Base-by-base conservation (phyloP, 2,329 filamentous ascomycete species). In the Phaeosphaeriaceae sp. region DNA sequence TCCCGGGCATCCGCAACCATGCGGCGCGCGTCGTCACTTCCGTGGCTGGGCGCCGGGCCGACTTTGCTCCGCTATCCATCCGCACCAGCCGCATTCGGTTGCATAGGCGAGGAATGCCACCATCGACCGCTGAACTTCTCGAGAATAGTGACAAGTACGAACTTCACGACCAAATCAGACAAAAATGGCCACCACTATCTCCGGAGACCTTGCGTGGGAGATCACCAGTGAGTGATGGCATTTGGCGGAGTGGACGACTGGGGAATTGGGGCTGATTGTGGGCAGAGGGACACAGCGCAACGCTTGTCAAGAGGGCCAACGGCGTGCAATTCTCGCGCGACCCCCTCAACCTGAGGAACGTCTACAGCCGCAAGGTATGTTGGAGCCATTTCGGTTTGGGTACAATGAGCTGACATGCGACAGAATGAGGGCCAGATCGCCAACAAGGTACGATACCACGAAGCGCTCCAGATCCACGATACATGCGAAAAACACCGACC, bases 371-470 rank as follows among this genome's bases (percentile, higher is more conserved):
- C 85, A 98, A 96, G 89, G 92, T 95, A 82, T 67, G 79, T 46
- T 45, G 44, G 21, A 17, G 11, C 13, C 41, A 48, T 6, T 24
- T 33, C 24, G 6, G 56, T 56, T 50, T 57, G 36, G 22, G 40
- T 19, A 36, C 50, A 60, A 59, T 63, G 60, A 21, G 53, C 74
- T 77, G 69, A 76, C 55, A 48, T 45, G 57, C 42, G 51, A 53
- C 78, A 96, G 92, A 88, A 97, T 82, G 91, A 91, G 75, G 95
- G 95, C 77, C 96, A 93, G 82, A 88, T 92, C 82, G 97, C 96
- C 86, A 87, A 89, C 80, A 95, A 97, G 91, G 92, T 95, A 90
- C 74, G 65, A 41, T 27, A 56, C 51, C 50, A 51, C 52, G 44
- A 62, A 55, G 50, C 56, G 41, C 13, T 25, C 13, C 51, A 22